Percentiles rank a stretch among this genome's conserved stretches.
phyloP scores from a whole-genome alignment of 495 filamentous ascomycete genomes.

The Apiosordaria backusii region DNA sequence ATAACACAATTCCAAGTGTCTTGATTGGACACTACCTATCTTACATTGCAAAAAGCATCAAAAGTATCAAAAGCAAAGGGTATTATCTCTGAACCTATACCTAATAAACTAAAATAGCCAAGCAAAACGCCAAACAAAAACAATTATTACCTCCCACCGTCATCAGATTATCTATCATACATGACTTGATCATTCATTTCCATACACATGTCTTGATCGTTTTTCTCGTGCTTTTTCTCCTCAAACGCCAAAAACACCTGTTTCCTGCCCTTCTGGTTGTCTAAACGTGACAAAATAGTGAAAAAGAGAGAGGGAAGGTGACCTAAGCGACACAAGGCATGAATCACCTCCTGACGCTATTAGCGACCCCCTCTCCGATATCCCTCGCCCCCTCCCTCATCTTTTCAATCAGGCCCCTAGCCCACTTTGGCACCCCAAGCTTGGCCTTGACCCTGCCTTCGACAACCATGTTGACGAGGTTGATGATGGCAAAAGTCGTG shows the following conservation, averaged over 20 bases:
- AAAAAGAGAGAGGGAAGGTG: background rate
- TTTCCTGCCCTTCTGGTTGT: background rate
- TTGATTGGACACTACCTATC: background rate
- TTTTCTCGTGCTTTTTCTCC: background rate
- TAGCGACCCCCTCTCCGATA: slow-evolving; percentile 25
- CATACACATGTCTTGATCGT: background rate
- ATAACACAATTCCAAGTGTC: too few species aligned
- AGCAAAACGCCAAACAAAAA: background rate
- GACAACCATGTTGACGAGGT: slow-evolving; percentile 75
- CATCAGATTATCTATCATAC: background rate
- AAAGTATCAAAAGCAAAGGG: background rate
- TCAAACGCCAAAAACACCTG: background rate
- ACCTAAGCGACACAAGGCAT: too few species aligned
- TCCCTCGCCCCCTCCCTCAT: slow-evolving; percentile 32
- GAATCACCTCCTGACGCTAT: slow-evolving; percentile 23
- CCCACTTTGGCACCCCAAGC: slow-evolving; percentile 49
- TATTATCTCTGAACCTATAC: background rate
- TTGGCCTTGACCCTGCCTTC: slow-evolving; percentile 75
- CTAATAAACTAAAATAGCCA: background rate
- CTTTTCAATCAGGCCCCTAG: slow-evolving; percentile 41
- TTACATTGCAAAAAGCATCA: background rate
- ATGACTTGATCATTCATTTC: background rate
- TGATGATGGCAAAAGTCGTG: slow-evolving; percentile 77
- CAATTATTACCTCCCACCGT: background rate
- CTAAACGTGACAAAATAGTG: background rate